Percentiles rank a stretch among this genome's conserved stretches.
These are phyloP conservation scores for Prototheca wickerhamii DNA, from an alignment of 163 green algal genomes.

Conservation along the genomic window DNA sequence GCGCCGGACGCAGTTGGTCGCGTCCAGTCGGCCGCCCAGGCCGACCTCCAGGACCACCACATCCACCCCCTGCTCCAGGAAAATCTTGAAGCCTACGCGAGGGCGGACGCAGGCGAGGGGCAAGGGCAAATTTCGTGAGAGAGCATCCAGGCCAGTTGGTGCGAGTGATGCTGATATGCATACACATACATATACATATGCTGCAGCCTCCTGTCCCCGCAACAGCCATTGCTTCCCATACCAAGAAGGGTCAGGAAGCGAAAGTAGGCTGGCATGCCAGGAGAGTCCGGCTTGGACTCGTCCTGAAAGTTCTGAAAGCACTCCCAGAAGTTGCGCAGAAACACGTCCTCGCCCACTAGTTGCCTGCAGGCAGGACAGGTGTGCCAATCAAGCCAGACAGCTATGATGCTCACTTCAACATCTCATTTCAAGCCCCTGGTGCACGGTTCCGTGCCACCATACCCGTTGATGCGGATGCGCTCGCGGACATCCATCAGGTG, in stretches of 20 bases:
- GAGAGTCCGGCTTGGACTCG: slow-evolving; percentile 29
- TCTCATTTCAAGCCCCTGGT: not conserved
- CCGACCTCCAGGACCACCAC: slow-evolving; percentile 87
- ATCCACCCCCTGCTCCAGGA: slow-evolving; percentile 55
- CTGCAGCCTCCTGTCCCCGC: not conserved
- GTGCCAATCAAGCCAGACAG: not conserved
- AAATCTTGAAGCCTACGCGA: slow-evolving; percentile 53
- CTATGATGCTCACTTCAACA: not conserved
- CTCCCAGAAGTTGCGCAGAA: slow-evolving; percentile 68
- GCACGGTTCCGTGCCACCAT: not conserved
- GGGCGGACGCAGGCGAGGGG: not conserved
- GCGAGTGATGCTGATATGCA: not conserved
- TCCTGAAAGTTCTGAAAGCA: slow-evolving; percentile 54
- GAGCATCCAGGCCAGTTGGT: not conserved
- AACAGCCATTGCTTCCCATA: slow-evolving; percentile 11
- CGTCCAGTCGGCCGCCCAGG: slow-evolving; percentile 90
- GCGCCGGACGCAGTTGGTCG: slow-evolving; percentile 78
- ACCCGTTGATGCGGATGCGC: slow-evolving; percentile 81
- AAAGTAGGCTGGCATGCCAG: slow-evolving; percentile 89
- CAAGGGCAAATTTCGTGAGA: not conserved
- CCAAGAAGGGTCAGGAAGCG: slow-evolving; percentile 89
- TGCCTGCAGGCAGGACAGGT: slow-evolving; percentile 23
- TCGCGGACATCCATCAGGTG: slow-evolving; percentile 89
- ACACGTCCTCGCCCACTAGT: slow-evolving; percentile 52
- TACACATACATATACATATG: not conserved